Evolutionary conservation across 306 rosid species (phyloP).

Genomic region (Cucumis hystrix): DNA sequence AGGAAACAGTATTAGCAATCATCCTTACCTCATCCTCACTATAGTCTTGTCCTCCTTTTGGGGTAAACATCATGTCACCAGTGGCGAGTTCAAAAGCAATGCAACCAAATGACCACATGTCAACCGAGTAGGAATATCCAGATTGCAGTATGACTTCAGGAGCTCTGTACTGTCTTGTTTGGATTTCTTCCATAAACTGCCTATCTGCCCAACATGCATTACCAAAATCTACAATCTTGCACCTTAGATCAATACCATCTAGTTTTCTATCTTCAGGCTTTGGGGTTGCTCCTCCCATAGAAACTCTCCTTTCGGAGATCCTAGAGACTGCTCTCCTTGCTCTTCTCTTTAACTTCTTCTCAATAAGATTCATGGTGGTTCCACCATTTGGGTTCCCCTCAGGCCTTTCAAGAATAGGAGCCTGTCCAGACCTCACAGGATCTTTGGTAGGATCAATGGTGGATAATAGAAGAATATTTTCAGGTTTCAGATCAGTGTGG

Average conservation of each 20-base stretch:
- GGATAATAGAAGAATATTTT: conserved; percentile 73
- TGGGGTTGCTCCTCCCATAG: conserved; percentile 53
- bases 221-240: conserved; percentile 94
- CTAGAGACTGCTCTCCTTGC: conserved; percentile 91
- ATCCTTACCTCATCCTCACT: conserved; percentile 79
- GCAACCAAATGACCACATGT: conserved; percentile 97
- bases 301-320: conserved; percentile 57
- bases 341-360: conserved; percentile 71
- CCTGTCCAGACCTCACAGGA: conserved; percentile 44
- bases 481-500: conserved; percentile 87
- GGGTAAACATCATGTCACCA: conserved; percentile 91
- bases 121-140: conserved; percentile 72
- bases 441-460: conserved; percentile 80
- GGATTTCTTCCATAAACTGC: conserved; percentile 71
- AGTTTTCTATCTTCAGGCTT: conserved; percentile 41
- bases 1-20: not conserved
- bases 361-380: conserved; percentile 47
- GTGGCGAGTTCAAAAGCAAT: conserved; percentile 91
- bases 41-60: conserved; percentile 65
- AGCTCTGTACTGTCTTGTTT: conserved; percentile 93
- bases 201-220: conserved; percentile 83
- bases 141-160: conserved; percentile 81
- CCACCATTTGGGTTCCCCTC: conserved; percentile 70
- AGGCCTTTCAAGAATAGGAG: conserved; percentile 68
- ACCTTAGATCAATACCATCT: conserved; percentile 60